Base-by-base conservation (phyloP, 192 early-diverging fungal genomes). In the Backusella circina region DNA sequence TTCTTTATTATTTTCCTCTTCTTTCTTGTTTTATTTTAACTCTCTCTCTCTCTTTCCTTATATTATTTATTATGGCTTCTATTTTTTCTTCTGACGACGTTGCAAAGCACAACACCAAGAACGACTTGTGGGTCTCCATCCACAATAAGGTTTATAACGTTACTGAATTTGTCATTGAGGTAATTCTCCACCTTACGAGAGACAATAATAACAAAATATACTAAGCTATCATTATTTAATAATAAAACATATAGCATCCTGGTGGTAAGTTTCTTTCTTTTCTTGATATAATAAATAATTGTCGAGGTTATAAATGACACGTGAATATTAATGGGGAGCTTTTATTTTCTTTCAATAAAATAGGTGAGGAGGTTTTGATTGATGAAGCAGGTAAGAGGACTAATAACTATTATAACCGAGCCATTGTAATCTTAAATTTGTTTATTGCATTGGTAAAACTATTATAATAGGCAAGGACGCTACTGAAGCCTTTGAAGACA, bases 401-500 rank as follows among this genome's bases (percentile, higher is more conserved):
- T 61, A 28, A 12, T 61, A 12, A 30, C 5, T 15, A 33, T 15
- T 66, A 36, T 44, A 44, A 12, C 5, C 15, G 37, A 70, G 8
- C 6, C 13, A 28, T 16, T 71, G 16, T 21, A 35, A 30, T 67
- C 30, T 31, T 35, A 67, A 4, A n/a, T 33, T 4, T 21, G 18
- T 36, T 31, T 31, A 16, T 67, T 15, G n/a, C n/a, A 15, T 15
- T 18, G 37, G 7, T 10, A 39, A 13, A 8, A 35, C 5, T n/a
- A 35, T 44, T 5, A 18, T 18, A 21, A 38, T 64, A 80, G 96
- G 95, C 82, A 86, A 86, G 73, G 95, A 97, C 77, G 93, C 94
- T 33, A 94, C 94, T 65, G 95, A 96, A 77, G 90, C 93, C 12
- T 98, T 98, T 83, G 95, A 98, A 73, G 96, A 98, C 81, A 94